These are phyloP conservation scores for Citrus hindsii DNA, from an alignment of 345 rosid species.

Conservation along the genomic window DNA sequence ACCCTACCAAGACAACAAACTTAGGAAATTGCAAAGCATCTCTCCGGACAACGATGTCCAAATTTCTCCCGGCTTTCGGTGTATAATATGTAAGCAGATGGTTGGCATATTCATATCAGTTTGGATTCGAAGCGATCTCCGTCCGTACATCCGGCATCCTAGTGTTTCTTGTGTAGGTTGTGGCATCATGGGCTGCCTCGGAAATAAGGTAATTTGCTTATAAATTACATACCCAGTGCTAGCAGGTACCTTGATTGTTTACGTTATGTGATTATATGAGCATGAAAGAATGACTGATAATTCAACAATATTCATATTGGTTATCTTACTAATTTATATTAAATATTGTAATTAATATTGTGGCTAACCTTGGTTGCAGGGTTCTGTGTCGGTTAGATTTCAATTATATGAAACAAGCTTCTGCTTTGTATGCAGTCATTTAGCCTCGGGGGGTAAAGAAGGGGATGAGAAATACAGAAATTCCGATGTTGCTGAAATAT, in stretches of 20 bases:
- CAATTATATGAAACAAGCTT: conserved; percentile 64
- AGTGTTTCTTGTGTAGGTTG: conserved; percentile 78
- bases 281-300: neutral
- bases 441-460: conserved; percentile 82
- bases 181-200: conserved; percentile 79
- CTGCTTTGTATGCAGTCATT: conserved; percentile 77
- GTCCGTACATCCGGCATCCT: conserved; percentile 46
- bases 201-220: conserved; percentile 55
- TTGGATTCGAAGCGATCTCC: conserved; percentile 58
- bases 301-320: too few relatives aligned
- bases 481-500: conserved; percentile 55
- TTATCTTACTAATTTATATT: neutral
- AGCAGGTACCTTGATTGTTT: too few relatives aligned
- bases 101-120: conserved; percentile 71
- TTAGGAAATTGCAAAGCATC: neutral
- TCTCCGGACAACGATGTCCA: conserved; percentile 16
- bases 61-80: conserved; percentile 32
- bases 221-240: too few relatives aligned
- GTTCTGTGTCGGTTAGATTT: conserved; percentile 77
- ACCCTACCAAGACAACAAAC: neutral
- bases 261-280: neutral
- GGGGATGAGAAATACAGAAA: conserved; percentile 70
- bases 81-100: conserved; percentile 77
- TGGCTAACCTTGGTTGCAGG: conserved; percentile 35
- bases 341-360: neutral